A percentile compares a stretch with the other conserved stretches of the same genome.
Conservation (phyloP, 139 green algal species). For the Chlamydomonas incerta region DNA sequence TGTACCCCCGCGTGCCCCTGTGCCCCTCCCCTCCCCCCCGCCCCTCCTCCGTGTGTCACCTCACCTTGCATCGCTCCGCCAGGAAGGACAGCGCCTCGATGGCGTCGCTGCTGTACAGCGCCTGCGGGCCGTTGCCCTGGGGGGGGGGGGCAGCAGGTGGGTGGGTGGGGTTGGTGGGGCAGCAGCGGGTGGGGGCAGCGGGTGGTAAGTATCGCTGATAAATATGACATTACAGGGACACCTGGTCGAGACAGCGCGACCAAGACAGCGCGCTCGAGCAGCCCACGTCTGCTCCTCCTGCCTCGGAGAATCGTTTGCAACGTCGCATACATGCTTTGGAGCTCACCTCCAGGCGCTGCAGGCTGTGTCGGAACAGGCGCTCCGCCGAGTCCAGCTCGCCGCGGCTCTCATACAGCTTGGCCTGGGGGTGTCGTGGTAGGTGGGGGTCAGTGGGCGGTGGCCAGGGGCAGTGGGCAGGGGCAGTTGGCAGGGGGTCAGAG, state of each 20-base stretch:
- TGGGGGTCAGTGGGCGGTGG: neutral
- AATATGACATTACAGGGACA: no score
- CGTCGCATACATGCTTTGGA: no score
- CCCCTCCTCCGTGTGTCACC: no score
- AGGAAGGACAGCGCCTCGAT: constrained; percentile 92
- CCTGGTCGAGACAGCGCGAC: no score
- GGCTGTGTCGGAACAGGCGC: constrained; percentile 82
- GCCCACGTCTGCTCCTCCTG: no score
- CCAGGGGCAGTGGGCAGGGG: no score
- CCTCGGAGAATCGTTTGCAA: no score
- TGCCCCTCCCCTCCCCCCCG: neutral
- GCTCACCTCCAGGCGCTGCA: constrained; percentile 80
- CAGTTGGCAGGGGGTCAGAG: no score
- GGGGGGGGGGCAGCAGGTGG: neutral
- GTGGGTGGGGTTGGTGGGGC: neutral
- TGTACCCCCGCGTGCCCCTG: no score
- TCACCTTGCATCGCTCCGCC: constrained; percentile 76
- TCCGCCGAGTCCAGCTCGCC: constrained; percentile 73
- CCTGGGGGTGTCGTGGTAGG: constrained; percentile 43
- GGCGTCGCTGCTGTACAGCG: constrained; percentile 62
- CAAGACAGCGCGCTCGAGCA: no score
- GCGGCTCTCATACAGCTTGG: constrained; percentile 77
- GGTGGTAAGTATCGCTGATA: no score
- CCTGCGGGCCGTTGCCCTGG: neutral
- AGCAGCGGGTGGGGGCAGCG: no score